These are phyloP conservation scores for Bryoglossum gracile DNA, from an alignment of 495 filamentous ascomycete genomes.

Conservation along the genomic window DNA sequence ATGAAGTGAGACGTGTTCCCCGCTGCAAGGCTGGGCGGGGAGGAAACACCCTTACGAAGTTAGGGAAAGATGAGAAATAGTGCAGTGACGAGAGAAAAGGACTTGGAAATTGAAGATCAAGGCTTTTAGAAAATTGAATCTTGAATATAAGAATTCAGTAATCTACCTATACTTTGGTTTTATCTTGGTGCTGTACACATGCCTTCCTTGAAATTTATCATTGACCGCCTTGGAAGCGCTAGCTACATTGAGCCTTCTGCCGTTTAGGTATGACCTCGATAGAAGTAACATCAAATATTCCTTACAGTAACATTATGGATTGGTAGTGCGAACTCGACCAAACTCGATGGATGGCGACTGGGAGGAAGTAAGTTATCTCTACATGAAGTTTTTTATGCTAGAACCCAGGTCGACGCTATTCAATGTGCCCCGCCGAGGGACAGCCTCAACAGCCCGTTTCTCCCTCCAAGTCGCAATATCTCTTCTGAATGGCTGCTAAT, in stretches of 20 bases:
- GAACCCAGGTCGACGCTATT: too few species aligned
- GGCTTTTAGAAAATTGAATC: neutral
- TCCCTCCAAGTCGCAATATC: neutral
- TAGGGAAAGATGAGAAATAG: too few species aligned
- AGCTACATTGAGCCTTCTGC: constrained; percentile 1
- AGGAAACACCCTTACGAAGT: too few species aligned
- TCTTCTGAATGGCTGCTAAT: constrained; percentile 6
- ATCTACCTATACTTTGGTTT: too few species aligned
- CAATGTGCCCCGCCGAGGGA: too few species aligned
- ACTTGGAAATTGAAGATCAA: neutral
- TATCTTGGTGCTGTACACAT: too few species aligned
- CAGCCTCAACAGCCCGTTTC: too few species aligned
- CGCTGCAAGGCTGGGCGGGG: neutral
- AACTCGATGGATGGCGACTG: constrained; percentile 50
- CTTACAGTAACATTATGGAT: constrained; percentile 11
- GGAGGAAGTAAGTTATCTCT: constrained; percentile 56
- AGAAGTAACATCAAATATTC: neutral
- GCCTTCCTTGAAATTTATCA: too few species aligned
- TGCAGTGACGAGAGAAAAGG: too few species aligned
- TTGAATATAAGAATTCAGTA: too few species aligned
- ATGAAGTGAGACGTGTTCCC: neutral
- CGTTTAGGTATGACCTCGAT: neutral
- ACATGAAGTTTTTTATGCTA: too few species aligned
- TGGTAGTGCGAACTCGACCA: constrained; percentile 11
- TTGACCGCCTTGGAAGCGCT: too few species aligned